Conservation (phyloP, 164 flowering plant species). For the Akebia trifoliata region DNA sequence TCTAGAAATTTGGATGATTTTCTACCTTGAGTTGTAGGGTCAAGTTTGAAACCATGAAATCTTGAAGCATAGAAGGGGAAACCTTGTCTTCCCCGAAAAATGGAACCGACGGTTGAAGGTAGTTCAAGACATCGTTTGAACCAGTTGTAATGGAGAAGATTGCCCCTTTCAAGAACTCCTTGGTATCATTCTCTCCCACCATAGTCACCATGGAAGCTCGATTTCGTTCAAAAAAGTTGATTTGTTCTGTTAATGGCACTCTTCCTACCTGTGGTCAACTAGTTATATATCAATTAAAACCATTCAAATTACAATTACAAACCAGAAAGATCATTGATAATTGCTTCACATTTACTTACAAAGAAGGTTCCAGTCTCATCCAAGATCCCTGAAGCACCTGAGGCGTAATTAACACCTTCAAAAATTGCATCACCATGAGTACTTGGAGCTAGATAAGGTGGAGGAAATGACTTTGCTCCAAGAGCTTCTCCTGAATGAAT, state of each 20-base stretch:
- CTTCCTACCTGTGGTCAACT: conserved; percentile 44
- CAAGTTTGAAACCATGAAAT: conserved; percentile 54
- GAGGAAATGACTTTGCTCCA: conserved; percentile 47
- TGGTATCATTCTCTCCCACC: conserved; percentile 37
- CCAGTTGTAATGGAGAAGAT: conserved; percentile 60
- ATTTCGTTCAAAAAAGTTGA: conserved; percentile 40
- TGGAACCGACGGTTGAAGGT: conserved; percentile 46
- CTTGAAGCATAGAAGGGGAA: conserved; percentile 32
- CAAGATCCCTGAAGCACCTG: conserved; percentile 65
- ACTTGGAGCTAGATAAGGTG: conserved; percentile 48
- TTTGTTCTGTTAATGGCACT: conserved; percentile 44
- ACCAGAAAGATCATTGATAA: neutral
- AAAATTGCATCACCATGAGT: conserved; percentile 17
- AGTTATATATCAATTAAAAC: neutral
- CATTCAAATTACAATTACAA: neutral
- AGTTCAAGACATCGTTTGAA: conserved; percentile 57
- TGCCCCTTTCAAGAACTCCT: conserved; percentile 29
- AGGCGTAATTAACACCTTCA: conserved; percentile 59
- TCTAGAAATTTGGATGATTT: no score
- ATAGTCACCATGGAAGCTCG: conserved; percentile 31
- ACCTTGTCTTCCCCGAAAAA: conserved; percentile 26
- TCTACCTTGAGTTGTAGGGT: conserved; percentile 59
- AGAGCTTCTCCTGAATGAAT: conserved; percentile 41
- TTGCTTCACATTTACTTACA: conserved; percentile 25
- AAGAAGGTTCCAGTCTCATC: conserved; percentile 48